Evolutionary conservation across 1,284 basidiomycete genomes (phyloP).

Genomic region (Moesziomyces sp.): DNA sequence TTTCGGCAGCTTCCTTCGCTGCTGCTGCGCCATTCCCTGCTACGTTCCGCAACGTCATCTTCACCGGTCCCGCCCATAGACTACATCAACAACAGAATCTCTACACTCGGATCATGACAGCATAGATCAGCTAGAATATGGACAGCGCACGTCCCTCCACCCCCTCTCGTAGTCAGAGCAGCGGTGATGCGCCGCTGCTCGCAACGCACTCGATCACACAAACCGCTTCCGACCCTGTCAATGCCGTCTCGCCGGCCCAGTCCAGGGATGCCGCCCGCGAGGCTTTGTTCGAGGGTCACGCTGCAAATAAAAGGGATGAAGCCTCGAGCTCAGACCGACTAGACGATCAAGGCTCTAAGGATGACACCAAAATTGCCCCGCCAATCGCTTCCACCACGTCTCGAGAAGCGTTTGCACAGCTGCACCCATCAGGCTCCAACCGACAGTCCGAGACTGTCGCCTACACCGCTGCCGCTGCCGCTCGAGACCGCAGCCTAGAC

Average conservation of each 20-base stretch:
- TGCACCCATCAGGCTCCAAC: conserved; percentile 10
- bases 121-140: conserved; percentile 4
- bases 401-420: conserved; percentile 16
- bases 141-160: conserved; percentile 2
- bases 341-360: not conserved
- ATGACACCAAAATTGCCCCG: not conserved
- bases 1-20: no score
- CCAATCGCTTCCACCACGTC: conserved; percentile 9
- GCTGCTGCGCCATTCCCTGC: no score
- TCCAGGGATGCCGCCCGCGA: no score
- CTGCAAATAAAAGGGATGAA: no score
- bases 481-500: conserved; percentile 15
- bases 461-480: conserved; percentile 30
- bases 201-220: conserved; percentile 24
- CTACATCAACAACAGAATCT: no score
- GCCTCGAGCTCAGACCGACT: no score
- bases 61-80: no score
- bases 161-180: not conserved
- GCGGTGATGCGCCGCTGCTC: conserved; percentile 9
- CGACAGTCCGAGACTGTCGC: conserved; percentile 12
- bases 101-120: not conserved
- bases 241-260: not conserved
- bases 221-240: conserved; percentile 30
- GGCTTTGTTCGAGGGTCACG: no score
- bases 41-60: no score